Evolutionary conservation across 2,329 filamentous ascomycete species (phyloP).

Genomic region (Botrytis byssoidea): DNA sequence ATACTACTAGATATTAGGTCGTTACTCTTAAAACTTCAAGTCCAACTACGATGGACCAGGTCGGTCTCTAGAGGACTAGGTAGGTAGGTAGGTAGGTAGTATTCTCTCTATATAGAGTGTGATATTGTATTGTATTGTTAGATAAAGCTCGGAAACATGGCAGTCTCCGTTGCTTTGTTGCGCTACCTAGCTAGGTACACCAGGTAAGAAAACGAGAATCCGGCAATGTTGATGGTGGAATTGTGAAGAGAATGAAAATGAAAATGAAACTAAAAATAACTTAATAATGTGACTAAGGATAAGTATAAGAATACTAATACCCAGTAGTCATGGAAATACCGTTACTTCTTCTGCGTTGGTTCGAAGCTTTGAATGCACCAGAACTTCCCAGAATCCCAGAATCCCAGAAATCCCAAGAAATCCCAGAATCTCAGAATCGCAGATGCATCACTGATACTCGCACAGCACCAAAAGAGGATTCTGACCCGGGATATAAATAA

Average conservation of each 20-base stretch:
- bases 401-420: background rate
- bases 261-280: background rate
- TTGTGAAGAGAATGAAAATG: background rate
- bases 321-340: background rate
- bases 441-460: conserved; percentile 4
- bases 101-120: background rate
- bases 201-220: background rate
- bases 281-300: background rate
- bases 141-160: background rate
- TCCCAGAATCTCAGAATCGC: background rate
- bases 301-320: too few species aligned
- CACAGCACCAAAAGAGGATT: background rate
- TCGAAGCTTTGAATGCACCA: conserved; percentile 1
- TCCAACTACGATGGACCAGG: background rate
- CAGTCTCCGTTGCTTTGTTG: background rate
- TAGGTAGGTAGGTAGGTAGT: background rate
- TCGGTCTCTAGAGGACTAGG: background rate
- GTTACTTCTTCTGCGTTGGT: background rate
- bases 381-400: background rate
- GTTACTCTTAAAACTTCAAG: background rate
- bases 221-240: background rate
- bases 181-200: background rate
- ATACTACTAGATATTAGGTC: background rate
- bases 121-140: background rate
- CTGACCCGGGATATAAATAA: background rate